Evolutionary conservation across 2,329 filamentous ascomycete species (phyloP), one percentile per base, ranked within the genome.

Genomic region (Rutstroemia sp.): DNA sequence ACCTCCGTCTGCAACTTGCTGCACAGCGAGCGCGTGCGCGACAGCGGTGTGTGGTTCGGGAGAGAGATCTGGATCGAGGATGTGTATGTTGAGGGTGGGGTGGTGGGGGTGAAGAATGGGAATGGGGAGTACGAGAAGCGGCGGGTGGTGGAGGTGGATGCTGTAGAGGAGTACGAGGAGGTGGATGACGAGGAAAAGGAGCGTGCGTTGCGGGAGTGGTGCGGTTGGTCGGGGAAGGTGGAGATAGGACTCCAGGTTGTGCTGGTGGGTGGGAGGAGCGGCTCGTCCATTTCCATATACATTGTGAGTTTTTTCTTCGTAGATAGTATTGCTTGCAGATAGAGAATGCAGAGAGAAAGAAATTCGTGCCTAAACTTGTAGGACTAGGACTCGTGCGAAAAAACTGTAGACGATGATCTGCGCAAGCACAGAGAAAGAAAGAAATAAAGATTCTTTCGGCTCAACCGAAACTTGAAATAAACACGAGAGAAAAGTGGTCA

Each of bases 1-100:
- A 55, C 53, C 23, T 55, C 53, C 23, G 53, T 55, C 7, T 51
- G 50, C 17, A 55, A 1, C 42, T 55, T 55, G 9, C 46, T 21
- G 47, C 25, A 55, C 25, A 55, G 38, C 9, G 53, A 51, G 12
- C 47, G 46, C 14, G 38, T 55, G 23, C 53, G 53, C 37, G 53
- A 55, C 23, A 42, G 21, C 2, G 46, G 27, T 46, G n/a, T 21
- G 21, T n/a, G 42, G 17, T 9, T 46, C 2, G 17, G 10, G 10
- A 5, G 7, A 19, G 39, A 42, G 39, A n/a, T 19, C 8, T 21
- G 12, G 2, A 14, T 21, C 19, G 42, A 46, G 5, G 42, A 23
- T 19, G 42, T 19, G 12, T 14, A 46, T 2, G 42, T 46, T 6
- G 6, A 23, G 8, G 21, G 21, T 8, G n/a, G 21, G 5, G n/a